Conservation (phyloP, 768 basidiomycete genomes). For the Fistulinella prunicolor region DNA sequence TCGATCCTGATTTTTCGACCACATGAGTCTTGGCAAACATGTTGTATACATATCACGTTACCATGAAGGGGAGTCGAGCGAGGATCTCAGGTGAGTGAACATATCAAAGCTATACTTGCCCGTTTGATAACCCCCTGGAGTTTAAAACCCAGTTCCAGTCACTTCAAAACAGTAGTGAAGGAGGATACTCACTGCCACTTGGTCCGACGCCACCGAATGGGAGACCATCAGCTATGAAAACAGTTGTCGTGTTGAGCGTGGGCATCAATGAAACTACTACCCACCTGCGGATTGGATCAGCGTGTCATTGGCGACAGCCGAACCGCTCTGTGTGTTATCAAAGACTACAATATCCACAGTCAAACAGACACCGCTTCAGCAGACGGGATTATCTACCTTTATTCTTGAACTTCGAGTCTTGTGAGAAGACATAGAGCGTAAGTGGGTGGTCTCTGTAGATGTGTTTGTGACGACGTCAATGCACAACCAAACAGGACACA, state of each 20-base stretch:
- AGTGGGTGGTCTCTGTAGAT: slow-evolving; percentile 64
- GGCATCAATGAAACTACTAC: slow-evolving; percentile 7
- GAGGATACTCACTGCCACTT: slow-evolving; percentile 62
- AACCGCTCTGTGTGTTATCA: slow-evolving; percentile 68
- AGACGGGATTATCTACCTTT: slow-evolving; percentile 44
- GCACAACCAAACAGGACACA: slow-evolving; percentile 24
- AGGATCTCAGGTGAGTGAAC: slow-evolving; percentile 72
- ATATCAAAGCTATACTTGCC: slow-evolving; percentile 74
- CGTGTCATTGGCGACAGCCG: slow-evolving; percentile 66
- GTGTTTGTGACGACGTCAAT: background rate
- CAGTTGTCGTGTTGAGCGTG: background rate
- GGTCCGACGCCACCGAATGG: slow-evolving; percentile 75
- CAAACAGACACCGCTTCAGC: background rate
- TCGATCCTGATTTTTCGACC: slow-evolving; percentile 19
- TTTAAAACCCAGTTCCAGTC: background rate
- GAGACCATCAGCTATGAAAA: slow-evolving; percentile 48
- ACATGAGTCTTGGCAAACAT: background rate
- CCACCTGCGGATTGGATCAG: slow-evolving; percentile 58
- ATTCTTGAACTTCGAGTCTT: slow-evolving; percentile 53
- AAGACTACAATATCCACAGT: slow-evolving; percentile 45
- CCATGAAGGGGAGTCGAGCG: slow-evolving; percentile 43
- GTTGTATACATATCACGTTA: background rate
- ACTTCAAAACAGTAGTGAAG: background rate
- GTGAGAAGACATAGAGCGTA: slow-evolving; percentile 73
- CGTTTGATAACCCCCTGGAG: slow-evolving; percentile 61